phyloP scores from a whole-genome alignment of 768 basidiomycete genomes.

The Russula lepida region DNA sequence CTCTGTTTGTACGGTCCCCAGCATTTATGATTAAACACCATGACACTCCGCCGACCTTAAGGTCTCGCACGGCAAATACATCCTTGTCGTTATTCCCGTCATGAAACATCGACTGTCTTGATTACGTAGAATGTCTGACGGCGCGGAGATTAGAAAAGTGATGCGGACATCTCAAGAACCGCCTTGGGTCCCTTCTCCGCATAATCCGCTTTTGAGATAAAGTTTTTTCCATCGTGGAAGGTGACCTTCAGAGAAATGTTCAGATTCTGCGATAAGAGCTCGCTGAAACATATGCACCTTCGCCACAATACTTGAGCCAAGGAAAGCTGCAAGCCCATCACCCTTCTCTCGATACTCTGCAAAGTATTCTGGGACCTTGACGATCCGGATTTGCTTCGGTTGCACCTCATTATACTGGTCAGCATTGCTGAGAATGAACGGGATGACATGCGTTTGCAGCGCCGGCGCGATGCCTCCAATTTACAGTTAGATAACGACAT shows the following conservation, averaged over 20 bases:
- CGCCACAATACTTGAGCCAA: conserved; percentile 77
- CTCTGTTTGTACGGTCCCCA: conserved; percentile 16
- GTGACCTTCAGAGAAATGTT: conserved; percentile 43
- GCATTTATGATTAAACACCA: conserved; percentile 20
- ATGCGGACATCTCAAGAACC: conserved; percentile 71
- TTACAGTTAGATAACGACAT: conserved; percentile 1
- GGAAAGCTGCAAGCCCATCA: conserved; percentile 70
- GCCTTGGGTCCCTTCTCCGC: conserved; percentile 61
- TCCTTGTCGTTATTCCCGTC: neutral
- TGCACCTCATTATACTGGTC: conserved; percentile 67
- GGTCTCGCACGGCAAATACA: neutral
- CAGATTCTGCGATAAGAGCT: neutral
- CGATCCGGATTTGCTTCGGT: conserved; percentile 50
- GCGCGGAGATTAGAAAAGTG: conserved; percentile 41
- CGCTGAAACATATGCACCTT: conserved; percentile 42
- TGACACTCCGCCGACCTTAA: conserved; percentile 1
- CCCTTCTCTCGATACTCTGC: conserved; percentile 84
- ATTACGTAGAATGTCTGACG: neutral
- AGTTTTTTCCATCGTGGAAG: conserved; percentile 69
- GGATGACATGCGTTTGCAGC: conserved; percentile 59
- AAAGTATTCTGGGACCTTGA: conserved; percentile 82
- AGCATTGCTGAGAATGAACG: conserved; percentile 50
- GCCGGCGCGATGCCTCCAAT: conserved; percentile 36
- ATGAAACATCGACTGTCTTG: neutral
- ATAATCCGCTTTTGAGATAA: conserved; percentile 76